Evolutionary conservation across 768 basidiomycete genomes (phyloP), one percentile per base, ranked within the genome.

Genomic region (Mycena maculata): DNA sequence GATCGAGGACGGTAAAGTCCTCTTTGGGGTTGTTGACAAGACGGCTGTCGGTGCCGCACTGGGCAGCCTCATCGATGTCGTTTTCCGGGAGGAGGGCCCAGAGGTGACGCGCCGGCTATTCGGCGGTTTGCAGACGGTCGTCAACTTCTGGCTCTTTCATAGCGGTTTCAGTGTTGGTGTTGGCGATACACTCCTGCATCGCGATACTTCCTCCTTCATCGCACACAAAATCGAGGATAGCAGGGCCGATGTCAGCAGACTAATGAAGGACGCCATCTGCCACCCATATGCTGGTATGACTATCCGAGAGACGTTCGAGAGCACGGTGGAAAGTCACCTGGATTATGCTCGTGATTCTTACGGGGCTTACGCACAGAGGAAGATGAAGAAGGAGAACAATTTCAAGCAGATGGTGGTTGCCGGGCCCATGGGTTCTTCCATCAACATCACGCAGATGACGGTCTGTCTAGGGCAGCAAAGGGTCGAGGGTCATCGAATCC

Each of bases 351-450:
- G 96, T 85, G 98, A 99, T 76, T 87, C 88, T 50, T 95, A 95
- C 30, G 98, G 98, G 84, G 94, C 95, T 76, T 93, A 91, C 48
- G 97, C 96, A n/a, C 95, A 99, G 82, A 92, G 95, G 82, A 92
- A 92, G 76, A 84, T 99, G 86, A 99, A 99, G 86, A 94, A 95
- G 78, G 96, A 98, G 81, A 99, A 99, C 85, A 98, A 99, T 73
- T 96, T 99, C 83, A 99, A 99, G 86, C 98, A 99, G 87, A 99
- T 99, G 98, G 97, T 99, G 75, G 95, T 97, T 9, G 96, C 98
- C 12, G 98, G 98, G 25, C 98, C 98, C 13, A 99, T 99, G 81
- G 96, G 96, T 80, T 96, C 96, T 0, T 96, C 95, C 85, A 99
- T 99, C 87, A 99, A 99, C 80, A 98, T 99, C 74, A 99, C 98